phyloP scores from a whole-genome alignment of 225 moss, liverwort and hornwort genomes.

The Physcomitrium patens region DNA sequence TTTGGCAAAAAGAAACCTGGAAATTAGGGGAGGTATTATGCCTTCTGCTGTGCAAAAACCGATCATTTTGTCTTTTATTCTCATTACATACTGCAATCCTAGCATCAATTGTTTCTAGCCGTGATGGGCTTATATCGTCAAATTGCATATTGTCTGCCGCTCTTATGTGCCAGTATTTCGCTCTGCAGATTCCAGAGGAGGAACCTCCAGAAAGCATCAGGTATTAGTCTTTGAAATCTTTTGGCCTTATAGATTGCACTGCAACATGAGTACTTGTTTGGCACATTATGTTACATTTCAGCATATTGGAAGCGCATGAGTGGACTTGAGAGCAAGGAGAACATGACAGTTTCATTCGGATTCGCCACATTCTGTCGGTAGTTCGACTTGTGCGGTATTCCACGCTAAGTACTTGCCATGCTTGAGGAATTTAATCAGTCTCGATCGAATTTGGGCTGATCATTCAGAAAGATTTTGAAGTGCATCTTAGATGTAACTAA shows the following conservation, averaged over 20 bases:
- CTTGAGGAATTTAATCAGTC: too few relatives aligned
- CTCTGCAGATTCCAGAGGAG: conserved; percentile 53
- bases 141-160: neutral
- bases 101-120: neutral
- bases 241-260: neutral
- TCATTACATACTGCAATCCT: neutral
- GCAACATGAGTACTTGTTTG: conserved; percentile 7
- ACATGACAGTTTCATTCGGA: neutral
- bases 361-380: neutral
- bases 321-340: neutral
- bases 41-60: neutral
- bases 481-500: too few relatives aligned
- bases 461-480: too few relatives aligned
- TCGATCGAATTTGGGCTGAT: too few relatives aligned
- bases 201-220: conserved; percentile 48
- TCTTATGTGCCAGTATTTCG: conserved; percentile 22
- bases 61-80: neutral
- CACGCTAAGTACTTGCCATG: too few relatives aligned
- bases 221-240: conserved; percentile 19
- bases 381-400: neutral
- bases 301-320: neutral
- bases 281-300: conserved; percentile 5
- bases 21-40: conserved; percentile 51
- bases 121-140: neutral
- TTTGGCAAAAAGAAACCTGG: conserved; percentile 56